phyloP scores from a whole-genome alignment of 441 rosid species.

The Brassica hybrid region DNA sequence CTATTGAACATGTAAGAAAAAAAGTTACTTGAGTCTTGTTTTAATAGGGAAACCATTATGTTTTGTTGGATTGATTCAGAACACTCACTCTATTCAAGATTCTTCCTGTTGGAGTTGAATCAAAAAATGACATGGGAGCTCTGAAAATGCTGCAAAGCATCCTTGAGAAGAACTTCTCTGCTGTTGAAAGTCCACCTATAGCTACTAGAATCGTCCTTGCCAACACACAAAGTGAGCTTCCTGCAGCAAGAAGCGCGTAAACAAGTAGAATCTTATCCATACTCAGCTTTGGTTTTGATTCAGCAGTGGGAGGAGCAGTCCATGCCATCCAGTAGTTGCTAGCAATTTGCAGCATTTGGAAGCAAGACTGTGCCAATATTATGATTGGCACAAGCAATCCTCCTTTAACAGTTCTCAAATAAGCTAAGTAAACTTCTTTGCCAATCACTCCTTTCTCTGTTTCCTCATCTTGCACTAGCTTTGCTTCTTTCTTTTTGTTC shows the following conservation, averaged over 20 bases:
- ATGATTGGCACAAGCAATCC: conserved; percentile 85
- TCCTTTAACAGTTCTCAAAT: conserved; percentile 74
- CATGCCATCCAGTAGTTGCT: conserved; percentile 99
- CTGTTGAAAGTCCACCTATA: conserved; percentile 76
- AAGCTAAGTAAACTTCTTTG: conserved; percentile 87
- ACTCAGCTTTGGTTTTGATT: conserved; percentile 52
- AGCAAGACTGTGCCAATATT: conserved; percentile 83
- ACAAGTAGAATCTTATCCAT: conserved; percentile 75
- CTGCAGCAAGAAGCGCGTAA: conserved; percentile 71
- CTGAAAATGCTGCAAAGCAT: conserved; percentile 80
- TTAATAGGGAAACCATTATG: neutral
- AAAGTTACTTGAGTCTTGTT: conserved; percentile 8
- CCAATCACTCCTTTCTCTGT: conserved; percentile 96
- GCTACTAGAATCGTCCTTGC: conserved; percentile 74
- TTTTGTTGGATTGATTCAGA: conserved; percentile 3
- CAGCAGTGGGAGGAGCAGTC: conserved; percentile 78
- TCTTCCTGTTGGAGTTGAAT: conserved; percentile 97
- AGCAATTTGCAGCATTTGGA: conserved; percentile 84
- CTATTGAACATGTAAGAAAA: conserved; percentile 44
- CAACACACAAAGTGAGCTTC: conserved; percentile 78
- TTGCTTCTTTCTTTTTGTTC: conserved; percentile 68
- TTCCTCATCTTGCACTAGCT: conserved; percentile 93
- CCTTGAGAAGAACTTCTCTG: conserved; percentile 79
- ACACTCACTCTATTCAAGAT: conserved; percentile 87
- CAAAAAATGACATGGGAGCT: conserved; percentile 97